Evolutionary conservation across 2,329 filamentous ascomycete species (phyloP).

Genomic region (Ophiostoma piceae): DNA sequence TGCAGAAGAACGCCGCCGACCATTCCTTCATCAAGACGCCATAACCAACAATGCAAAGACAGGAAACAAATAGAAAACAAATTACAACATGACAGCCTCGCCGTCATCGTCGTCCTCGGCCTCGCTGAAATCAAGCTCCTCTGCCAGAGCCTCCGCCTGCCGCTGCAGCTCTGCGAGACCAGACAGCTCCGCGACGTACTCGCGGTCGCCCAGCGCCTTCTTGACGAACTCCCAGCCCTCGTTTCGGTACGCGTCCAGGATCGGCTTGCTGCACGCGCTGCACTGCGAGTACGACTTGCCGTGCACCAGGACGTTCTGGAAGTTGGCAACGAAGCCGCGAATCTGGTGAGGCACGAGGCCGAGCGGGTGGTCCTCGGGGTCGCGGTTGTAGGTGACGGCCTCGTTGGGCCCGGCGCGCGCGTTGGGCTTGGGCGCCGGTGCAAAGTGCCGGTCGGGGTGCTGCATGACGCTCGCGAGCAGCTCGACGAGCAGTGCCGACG

Average conservation of each 20-base stretch:
- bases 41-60: not conserved
- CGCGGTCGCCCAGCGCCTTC: conserved; percentile 65
- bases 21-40: not conserved
- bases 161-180: conserved; percentile 68
- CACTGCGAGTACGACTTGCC: conserved; percentile 75
- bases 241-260: conserved; percentile 61
- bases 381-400: conserved; percentile 45
- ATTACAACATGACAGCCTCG: conserved; percentile 49
- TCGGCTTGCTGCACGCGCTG: conserved; percentile 68
- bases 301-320: conserved; percentile 66
- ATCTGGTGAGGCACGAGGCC: conserved; percentile 75
- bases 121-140: conserved; percentile 57
- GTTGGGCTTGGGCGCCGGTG: conserved; percentile 48
- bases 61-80: not conserved
- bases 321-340: conserved; percentile 69
- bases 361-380: conserved; percentile 55
- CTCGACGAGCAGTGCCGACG: conserved; percentile 86
- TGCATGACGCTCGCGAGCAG: conserved; percentile 82
- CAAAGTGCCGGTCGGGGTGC: conserved; percentile 66
- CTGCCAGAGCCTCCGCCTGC: conserved; percentile 47
- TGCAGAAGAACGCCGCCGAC: not conserved
- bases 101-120: conserved; percentile 49
- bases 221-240: conserved; percentile 74
- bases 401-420: conserved; percentile 35
- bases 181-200: conserved; percentile 72